Base-by-base conservation (phyloP, 352 stramenopile genomes). In the Phytophthora sp. region DNA sequence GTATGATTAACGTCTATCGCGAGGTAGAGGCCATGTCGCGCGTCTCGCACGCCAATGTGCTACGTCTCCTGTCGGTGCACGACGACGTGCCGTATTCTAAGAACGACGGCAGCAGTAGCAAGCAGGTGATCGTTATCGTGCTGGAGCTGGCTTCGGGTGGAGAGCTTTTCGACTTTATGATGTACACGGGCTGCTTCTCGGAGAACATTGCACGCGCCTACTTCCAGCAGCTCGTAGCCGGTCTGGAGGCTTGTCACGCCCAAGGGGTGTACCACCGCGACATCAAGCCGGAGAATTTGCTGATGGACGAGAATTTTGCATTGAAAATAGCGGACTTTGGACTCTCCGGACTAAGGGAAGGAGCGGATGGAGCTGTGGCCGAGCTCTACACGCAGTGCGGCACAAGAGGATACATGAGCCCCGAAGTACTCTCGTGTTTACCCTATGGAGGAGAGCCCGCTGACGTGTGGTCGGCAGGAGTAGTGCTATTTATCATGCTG, bases 301-400 rank as follows among this genome's bases (percentile, higher is more conserved):
- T 98, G 13, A 60, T 98, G 29, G 89, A 97, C 69, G 78, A 89
- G 16, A 77, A 84, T 29, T 93, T 92, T 55, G 49, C 71, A 8
- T 68, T 98, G 62, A 98, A 98, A 65, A 89, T 99, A 23, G 95
- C 91, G 5, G 96, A 99, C 57, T 99, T 99, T 79, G 96, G 96
- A 2, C 78, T 99, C n/a, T 97, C 95, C 5, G 97, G 96, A 18
- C 87, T 96, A 45, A 74, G 76, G 30, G 81, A 91, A 69, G 80
- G 80, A 44, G 59, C 82, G 0, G 82, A 88, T 42, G 86, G 73
- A 66, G 77, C 73, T 42, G 73, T 86, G 45, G 71, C 67, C n/a
- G 85, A 91, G 54, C 73, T 90, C 1, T 89, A 88, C 59, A 97
- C 94, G 49, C 78, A 96, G 66, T 98, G 92, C 64, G 94, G 93